Percentiles rank a stretch among this genome's conserved stretches.
These are phyloP conservation scores for Lactarius quietus DNA, from an alignment of 768 basidiomycete species.

Conservation along the genomic window DNA sequence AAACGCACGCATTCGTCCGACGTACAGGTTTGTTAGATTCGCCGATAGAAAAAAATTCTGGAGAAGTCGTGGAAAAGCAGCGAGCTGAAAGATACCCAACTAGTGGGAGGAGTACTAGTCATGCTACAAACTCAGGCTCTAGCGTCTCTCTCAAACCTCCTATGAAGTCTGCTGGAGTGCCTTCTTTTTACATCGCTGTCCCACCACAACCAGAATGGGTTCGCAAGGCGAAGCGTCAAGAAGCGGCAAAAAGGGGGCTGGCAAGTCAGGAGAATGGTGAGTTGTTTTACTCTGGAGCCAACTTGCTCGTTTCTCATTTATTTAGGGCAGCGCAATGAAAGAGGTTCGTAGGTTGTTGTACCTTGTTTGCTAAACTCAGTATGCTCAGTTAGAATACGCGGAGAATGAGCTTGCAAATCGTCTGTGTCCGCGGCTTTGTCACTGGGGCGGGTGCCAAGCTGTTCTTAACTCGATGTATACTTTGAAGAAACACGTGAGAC, in stretches of 20 bases:
- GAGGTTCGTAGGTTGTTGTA: constrained; percentile 18
- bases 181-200: constrained; percentile 14
- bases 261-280: constrained; percentile 3
- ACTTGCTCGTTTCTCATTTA: neutral
- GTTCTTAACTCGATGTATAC: constrained; percentile 23
- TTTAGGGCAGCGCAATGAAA: constrained; percentile 5
- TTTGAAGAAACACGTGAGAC: constrained; percentile 24
- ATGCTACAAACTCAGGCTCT: neutral
- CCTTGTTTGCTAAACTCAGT: constrained; percentile 9
- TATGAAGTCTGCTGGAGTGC: neutral
- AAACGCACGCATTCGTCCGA: constrained; percentile 6
- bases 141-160: neutral
- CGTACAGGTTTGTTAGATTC: constrained; percentile 12
- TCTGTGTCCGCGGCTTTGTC: constrained; percentile 20
- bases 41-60: neutral
- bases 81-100: neutral
- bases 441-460: constrained; percentile 22
- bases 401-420: constrained; percentile 17
- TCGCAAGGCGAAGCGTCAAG: constrained; percentile 13
- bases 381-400: constrained; percentile 20
- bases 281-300: neutral
- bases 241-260: constrained; percentile 7
- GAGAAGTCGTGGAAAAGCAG: neutral
- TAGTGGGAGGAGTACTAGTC: neutral
- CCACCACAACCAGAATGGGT: constrained; percentile 19